phyloP scores from a whole-genome alignment of 2,329 filamentous ascomycete genomes.

The Berkeleyomyces rouxiae region DNA sequence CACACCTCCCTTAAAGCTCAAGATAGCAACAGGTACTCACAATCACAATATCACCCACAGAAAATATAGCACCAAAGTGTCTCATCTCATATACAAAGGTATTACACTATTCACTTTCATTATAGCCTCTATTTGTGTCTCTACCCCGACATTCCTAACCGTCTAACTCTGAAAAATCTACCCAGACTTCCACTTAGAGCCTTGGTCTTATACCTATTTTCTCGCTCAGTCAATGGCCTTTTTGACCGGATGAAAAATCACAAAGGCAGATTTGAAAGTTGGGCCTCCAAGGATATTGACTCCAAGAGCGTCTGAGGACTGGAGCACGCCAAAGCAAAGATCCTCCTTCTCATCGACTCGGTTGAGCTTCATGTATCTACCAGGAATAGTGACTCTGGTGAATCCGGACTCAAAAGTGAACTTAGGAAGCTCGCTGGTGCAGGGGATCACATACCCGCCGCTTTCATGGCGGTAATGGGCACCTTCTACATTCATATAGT shows the following conservation, averaged over 20 bases:
- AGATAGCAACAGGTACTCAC: too few relatives aligned
- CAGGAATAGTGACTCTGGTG: slow-evolving; percentile 39
- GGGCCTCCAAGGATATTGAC: slow-evolving; percentile 47
- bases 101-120: too few relatives aligned
- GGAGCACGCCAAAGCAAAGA: slow-evolving; percentile 52
- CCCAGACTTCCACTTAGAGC: too few relatives aligned
- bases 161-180: too few relatives aligned
- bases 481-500: slow-evolving; percentile 31
- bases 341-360: slow-evolving; percentile 27
- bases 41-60: too few relatives aligned
- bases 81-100: too few relatives aligned
- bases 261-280: slow-evolving; percentile 45
- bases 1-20: too few relatives aligned
- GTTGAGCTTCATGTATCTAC: slow-evolving; percentile 36
- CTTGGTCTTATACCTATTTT: too few relatives aligned
- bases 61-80: too few relatives aligned
- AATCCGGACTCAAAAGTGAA: slow-evolving; percentile 40
- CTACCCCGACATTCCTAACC: too few relatives aligned
- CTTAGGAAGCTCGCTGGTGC: slow-evolving; percentile 29
- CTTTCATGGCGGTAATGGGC: slow-evolving; percentile 24
- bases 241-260: slow-evolving; percentile 40
- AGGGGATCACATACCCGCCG: slow-evolving; percentile 33
- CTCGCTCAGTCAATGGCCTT: slow-evolving; percentile 5
- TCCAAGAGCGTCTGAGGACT: slow-evolving; percentile 28
- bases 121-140: too few relatives aligned